These are phyloP conservation scores for Lepidium africanum DNA, from an alignment of 345 rosid species.

Conservation along the genomic window DNA sequence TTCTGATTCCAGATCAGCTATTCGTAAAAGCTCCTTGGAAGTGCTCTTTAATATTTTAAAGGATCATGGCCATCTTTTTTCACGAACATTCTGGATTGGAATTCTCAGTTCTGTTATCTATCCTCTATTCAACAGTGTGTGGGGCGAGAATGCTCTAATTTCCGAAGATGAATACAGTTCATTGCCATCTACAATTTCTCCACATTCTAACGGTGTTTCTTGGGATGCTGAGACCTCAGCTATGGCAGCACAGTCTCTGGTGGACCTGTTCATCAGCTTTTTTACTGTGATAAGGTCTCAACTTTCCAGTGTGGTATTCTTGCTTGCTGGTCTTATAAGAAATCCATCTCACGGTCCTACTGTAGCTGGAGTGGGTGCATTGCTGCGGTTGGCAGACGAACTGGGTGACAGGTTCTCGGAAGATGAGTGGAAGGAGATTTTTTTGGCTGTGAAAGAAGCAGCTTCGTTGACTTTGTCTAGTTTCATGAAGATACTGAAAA, in stretches of 20 bases:
- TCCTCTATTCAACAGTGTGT: slow-evolving; percentile 50
- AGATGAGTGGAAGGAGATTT: slow-evolving; percentile 67
- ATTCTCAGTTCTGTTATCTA: slow-evolving; percentile 53
- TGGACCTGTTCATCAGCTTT: slow-evolving; percentile 59
- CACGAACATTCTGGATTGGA: slow-evolving; percentile 58
- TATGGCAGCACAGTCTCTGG: slow-evolving; percentile 63
- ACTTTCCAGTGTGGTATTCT: slow-evolving; percentile 49
- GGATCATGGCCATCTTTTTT: slow-evolving; percentile 93
- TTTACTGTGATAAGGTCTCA: slow-evolving; percentile 57
- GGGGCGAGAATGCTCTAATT: slow-evolving; percentile 37
- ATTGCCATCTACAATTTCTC: slow-evolving; percentile 30
- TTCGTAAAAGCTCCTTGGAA: slow-evolving; percentile 85
- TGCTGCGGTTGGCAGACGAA: slow-evolving; percentile 56
- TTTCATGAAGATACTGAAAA: slow-evolving; percentile 63
- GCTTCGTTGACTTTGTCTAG: slow-evolving; percentile 54
- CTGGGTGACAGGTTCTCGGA: slow-evolving; percentile 61
- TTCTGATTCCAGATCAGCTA: slow-evolving; percentile 72
- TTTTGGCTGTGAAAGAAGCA: slow-evolving; percentile 64
- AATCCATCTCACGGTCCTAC: slow-evolving; percentile 79
- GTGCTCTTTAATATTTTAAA: slow-evolving; percentile 89
- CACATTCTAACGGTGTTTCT: slow-evolving; percentile 40
- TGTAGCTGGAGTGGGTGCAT: slow-evolving; percentile 62
- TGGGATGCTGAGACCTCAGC: slow-evolving; percentile 84
- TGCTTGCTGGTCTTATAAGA: slow-evolving; percentile 62
- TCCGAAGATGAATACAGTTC: slow-evolving; percentile 38